phyloP scores from a whole-genome alignment of 352 stramenopile genomes.

The Aphanomyces euteiches region DNA sequence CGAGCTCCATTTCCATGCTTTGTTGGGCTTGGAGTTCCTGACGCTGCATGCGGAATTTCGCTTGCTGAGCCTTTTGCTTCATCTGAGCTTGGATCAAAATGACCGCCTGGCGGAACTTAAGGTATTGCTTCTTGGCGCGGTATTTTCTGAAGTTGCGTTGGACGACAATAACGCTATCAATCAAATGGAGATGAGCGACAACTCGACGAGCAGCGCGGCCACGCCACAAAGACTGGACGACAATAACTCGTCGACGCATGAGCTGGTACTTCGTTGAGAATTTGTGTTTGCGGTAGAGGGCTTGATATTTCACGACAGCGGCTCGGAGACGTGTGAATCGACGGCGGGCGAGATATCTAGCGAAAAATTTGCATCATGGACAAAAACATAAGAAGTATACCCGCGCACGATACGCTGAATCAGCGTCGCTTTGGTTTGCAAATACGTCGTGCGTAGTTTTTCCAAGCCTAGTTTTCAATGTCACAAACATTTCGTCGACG shows the following conservation, averaged over 20 bases:
- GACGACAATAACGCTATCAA: constrained; percentile 40
- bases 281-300: constrained; percentile 8
- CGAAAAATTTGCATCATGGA: constrained; percentile 29
- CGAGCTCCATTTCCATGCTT: constrained; percentile 72
- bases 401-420: constrained; percentile 7
- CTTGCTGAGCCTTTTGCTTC: constrained; percentile 77
- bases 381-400: neutral
- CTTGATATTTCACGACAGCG: constrained; percentile 1
- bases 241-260: constrained; percentile 42
- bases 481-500: constrained; percentile 52
- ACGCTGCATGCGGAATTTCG: constrained; percentile 61
- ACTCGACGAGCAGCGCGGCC: constrained; percentile 29
- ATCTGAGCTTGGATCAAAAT: constrained; percentile 61
- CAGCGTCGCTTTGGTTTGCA: constrained; percentile 1
- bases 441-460: neutral
- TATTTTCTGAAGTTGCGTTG: constrained; percentile 56
- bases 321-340: constrained; percentile 37
- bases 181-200: constrained; percentile 44
- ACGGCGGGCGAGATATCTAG: constrained; percentile 43
- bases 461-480: constrained; percentile 40
- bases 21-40: constrained; percentile 62
- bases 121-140: constrained; percentile 47
- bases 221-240: constrained; percentile 73
- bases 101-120: constrained; percentile 57
- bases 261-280: neutral